Percentiles rank a stretch among this genome's conserved stretches.
These are phyloP conservation scores for Populus davidiana DNA, from an alignment of 345 rosid genomes.

Conservation along the genomic window DNA sequence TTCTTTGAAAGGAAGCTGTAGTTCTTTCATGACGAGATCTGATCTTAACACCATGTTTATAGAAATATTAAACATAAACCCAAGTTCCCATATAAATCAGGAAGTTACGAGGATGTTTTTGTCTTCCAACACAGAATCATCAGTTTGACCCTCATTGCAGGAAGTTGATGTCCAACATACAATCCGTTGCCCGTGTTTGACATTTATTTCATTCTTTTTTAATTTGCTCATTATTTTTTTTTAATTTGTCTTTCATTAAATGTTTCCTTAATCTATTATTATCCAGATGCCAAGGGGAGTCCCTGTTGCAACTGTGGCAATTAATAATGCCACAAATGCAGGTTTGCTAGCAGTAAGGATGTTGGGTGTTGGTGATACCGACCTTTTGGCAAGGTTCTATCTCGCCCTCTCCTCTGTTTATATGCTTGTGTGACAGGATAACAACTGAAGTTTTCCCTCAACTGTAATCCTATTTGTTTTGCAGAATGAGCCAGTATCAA, in stretches of 20 bases:
- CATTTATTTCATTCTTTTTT: neutral
- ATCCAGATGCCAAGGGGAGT: conserved; percentile 93
- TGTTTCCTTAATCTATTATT: neutral
- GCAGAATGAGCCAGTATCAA: conserved; percentile 88
- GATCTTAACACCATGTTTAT: neutral
- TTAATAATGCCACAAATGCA: conserved; percentile 82
- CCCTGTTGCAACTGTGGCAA: conserved; percentile 91
- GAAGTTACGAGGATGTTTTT: neutral
- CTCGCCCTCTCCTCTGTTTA: neutral
- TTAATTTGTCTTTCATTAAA: neutral
- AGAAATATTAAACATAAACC: neutral
- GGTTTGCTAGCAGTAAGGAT: conserved; percentile 79
- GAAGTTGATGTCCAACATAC: neutral
- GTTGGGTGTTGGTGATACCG: conserved; percentile 68
- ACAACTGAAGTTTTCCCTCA: neutral
- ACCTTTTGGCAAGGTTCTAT: conserved; percentile 44
- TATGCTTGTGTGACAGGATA: neutral
- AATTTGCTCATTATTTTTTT: neutral
- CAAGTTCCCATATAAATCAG: neutral
- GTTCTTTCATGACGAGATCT: neutral
- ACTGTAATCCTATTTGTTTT: neutral
- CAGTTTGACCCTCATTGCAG: neutral
- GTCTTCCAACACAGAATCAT: neutral
- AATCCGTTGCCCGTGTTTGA: neutral
- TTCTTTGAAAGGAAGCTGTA: neutral